Conservation (phyloP, 768 basidiomycete genomes). For the Mycena galericulata region DNA sequence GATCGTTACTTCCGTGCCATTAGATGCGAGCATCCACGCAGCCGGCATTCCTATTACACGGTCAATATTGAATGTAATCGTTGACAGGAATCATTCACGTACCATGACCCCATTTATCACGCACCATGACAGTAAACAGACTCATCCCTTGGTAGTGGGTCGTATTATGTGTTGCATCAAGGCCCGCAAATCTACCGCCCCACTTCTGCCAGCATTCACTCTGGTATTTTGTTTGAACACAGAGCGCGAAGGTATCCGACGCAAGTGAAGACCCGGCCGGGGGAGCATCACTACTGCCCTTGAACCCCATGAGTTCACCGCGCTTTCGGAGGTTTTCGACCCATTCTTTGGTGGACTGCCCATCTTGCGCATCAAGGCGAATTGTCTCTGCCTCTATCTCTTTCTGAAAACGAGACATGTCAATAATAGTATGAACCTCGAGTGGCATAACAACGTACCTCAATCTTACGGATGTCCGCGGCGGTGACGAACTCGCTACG, state of each 20-base stretch:
- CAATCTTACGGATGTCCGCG: conserved; percentile 1
- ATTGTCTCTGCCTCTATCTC: conserved; percentile 29
- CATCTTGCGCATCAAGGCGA: conserved; percentile 13
- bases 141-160: background rate
- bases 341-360: conserved; percentile 16
- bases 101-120: background rate
- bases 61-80: no score
- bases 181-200: conserved; percentile 18
- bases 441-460: conserved; percentile 1
- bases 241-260: conserved; percentile 22
- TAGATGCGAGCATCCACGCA: background rate
- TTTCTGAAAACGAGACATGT: conserved; percentile 3
- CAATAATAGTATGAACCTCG: background rate
- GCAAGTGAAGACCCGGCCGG: conserved; percentile 7
- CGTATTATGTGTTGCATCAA: conserved; percentile 32
- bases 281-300: conserved; percentile 4
- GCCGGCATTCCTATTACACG: background rate
- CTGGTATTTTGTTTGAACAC: conserved; percentile 28
- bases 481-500: conserved; percentile 12
- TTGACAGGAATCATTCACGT: background rate
- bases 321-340: conserved; percentile 6
- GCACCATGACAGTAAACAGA: background rate
- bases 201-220: conserved; percentile 20
- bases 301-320: conserved; percentile 14
- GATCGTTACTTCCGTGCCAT: background rate